These are phyloP conservation scores for Coleophoma eucalyptorum DNA, from an alignment of 2,329 filamentous ascomycete genomes.

Conservation along the genomic window DNA sequence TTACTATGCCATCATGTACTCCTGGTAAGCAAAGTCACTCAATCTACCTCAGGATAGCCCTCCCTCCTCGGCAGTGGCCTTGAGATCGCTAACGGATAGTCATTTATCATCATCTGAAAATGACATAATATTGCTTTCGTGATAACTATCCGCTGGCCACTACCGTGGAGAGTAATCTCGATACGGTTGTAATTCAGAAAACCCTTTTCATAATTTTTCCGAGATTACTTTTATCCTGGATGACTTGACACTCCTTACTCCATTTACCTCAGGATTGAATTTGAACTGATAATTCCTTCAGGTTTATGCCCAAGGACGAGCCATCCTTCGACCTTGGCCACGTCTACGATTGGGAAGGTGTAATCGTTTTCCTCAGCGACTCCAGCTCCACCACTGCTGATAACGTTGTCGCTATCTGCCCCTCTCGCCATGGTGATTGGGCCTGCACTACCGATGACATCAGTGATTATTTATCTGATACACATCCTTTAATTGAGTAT, in stretches of 20 bases:
- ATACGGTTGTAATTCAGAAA: no score
- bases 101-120: no score
- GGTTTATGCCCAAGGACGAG: slow-evolving; percentile 43
- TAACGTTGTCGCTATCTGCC: slow-evolving; percentile 44
- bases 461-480: slow-evolving; percentile 38
- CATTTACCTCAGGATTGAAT: background rate
- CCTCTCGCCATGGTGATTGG: slow-evolving; percentile 46
- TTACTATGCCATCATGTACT: slow-evolving; percentile 46
- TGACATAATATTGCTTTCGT: no score
- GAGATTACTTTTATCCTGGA: no score
- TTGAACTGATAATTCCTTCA: slow-evolving; percentile 26
- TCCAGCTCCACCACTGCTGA: slow-evolving; percentile 21
- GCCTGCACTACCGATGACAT: slow-evolving; percentile 38
- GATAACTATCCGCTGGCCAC: no score
- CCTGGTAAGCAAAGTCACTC: slow-evolving; percentile 33
- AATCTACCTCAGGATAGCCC: no score
- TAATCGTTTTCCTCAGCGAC: slow-evolving; percentile 45
- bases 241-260: no score
- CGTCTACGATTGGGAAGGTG: slow-evolving; percentile 51
- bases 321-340: slow-evolving; percentile 38
- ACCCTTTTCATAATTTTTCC: background rate
- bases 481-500: slow-evolving; percentile 42
- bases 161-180: no score
- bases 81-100: no score
- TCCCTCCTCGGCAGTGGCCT: no score